These are phyloP conservation scores for Lyophyllum atratum DNA, from an alignment of 768 basidiomycete species.

Conservation along the genomic window DNA sequence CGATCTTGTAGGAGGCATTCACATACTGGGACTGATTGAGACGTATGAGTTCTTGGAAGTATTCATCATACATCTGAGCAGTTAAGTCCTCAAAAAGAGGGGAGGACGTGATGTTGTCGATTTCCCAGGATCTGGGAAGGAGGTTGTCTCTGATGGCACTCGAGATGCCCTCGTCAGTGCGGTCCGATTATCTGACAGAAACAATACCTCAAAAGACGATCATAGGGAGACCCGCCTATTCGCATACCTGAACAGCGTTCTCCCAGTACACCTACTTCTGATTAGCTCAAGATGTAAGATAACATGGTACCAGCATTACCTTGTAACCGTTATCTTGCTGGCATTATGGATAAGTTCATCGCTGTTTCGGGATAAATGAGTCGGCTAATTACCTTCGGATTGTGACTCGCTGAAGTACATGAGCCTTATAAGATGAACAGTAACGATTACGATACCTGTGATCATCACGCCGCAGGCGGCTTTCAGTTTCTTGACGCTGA, in stretches of 20 bases:
- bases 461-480: constrained; percentile 91
- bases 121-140: constrained; percentile 50
- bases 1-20: not conserved
- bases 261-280: constrained; percentile 79
- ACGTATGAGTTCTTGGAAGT: constrained; percentile 46
- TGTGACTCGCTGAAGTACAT: constrained; percentile 69
- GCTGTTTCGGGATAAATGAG: not conserved
- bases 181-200: constrained; percentile 73
- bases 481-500: constrained; percentile 61
- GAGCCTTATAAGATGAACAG: constrained; percentile 3
- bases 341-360: not conserved
- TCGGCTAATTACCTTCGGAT: constrained; percentile 65
- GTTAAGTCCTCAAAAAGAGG: constrained; percentile 58
- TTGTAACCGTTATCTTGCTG: constrained; percentile 91
- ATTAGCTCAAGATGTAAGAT: not conserved
- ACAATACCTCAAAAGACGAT: not conserved
- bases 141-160: constrained; percentile 62
- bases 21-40: constrained; percentile 30
- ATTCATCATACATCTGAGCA: constrained; percentile 55
- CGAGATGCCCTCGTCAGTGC: constrained; percentile 80
- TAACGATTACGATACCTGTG: constrained; percentile 54
- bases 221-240: not conserved
- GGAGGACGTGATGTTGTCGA: constrained; percentile 36
- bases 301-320: constrained; percentile 33
- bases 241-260: constrained; percentile 75